Evolutionary conservation across 345 rosid species (phyloP), one percentile per base, ranked within the genome.

Genomic region (Eucalyptus victrix): DNA sequence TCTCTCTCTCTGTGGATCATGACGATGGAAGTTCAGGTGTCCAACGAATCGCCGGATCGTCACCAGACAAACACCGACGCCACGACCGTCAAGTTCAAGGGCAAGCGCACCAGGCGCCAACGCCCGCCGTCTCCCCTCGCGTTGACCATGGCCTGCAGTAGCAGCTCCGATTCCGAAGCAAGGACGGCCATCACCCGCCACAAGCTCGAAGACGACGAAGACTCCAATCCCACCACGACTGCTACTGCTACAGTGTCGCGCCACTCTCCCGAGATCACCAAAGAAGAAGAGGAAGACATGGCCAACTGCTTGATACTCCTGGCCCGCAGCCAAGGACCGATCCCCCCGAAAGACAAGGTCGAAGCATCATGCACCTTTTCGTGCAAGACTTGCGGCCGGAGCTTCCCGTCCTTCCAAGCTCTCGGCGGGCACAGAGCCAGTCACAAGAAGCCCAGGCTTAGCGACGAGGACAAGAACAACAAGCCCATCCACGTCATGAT

Each of bases 361-460:
- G 50, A 37, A n/a, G 67, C 89, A 58, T 90, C 81, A 14, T 88
- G 88, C 67, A 15, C 89, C 44, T 96, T 94, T 69, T 93, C 92
- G 90, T 98, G 99, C 95, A 97, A 94, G 90, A 97, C 99, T 4
- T 98, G 99, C 91, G 90, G 93, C 90, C 93, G 96, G 86, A 92
- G 95, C 83, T 98, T 98, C 88, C 93, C 96, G 4, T 96, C 99
- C 9, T 98, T 98, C 88, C 99, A 98, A 91, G 99, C 99, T 7
- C 92, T 98, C 42, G 99, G 99, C 16, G 99, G 99, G 9, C 99
- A 98, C 87, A 90, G 97, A 89, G 95, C 99, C 11, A 96, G 99
- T 89, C 99, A 98, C 92, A 96, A 95, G 96, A 98, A 96, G 90
- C 95, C 95, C 0, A 97, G 92, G 91, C 45, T 28, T 15, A 47